These are phyloP conservation scores for Coniferiporia weirii DNA, from an alignment of 1,284 basidiomycete species.

Conservation along the genomic window DNA sequence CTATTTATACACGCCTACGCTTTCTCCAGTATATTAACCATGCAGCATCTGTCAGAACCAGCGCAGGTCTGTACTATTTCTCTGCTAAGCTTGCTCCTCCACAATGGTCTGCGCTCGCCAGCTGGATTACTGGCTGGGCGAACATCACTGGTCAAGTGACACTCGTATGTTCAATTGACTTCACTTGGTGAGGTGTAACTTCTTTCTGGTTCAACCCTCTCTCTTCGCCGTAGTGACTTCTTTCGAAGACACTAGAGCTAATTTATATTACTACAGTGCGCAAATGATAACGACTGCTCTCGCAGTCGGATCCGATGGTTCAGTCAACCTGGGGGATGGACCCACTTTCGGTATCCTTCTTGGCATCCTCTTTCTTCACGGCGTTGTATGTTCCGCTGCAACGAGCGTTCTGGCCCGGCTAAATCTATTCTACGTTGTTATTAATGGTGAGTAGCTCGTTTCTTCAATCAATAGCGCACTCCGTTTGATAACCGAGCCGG, in stretches of 20 bases:
- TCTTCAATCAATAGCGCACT: slow-evolving; percentile 14
- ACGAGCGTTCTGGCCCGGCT: slow-evolving; percentile 60
- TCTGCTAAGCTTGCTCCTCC: slow-evolving; percentile 64
- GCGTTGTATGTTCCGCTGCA: slow-evolving; percentile 64
- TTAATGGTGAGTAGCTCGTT: slow-evolving; percentile 44
- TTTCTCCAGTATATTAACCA: background rate
- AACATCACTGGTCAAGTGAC: slow-evolving; percentile 57
- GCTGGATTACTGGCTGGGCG: slow-evolving; percentile 72
- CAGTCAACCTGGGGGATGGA: slow-evolving; percentile 46
- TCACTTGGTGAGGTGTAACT: slow-evolving; percentile 44
- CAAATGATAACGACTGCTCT: slow-evolving; percentile 75
- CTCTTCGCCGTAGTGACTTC: background rate
- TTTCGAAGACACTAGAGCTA: background rate
- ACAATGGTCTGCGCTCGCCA: slow-evolving; percentile 53
- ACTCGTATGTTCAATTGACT: slow-evolving; percentile 70
- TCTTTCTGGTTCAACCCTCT: background rate
- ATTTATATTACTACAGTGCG: slow-evolving; percentile 34
- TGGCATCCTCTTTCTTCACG: slow-evolving; percentile 57
- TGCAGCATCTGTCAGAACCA: slow-evolving; percentile 38
- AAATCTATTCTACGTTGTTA: slow-evolving; percentile 60
- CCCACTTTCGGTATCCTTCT: slow-evolving; percentile 63
- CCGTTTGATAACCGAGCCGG: background rate
- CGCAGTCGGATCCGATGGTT: slow-evolving; percentile 52
- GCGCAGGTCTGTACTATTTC: slow-evolving; percentile 70
- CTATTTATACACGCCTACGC: slow-evolving; percentile 15